A percentile compares a stretch with the other conserved stretches of the same genome.
Conservation (phyloP, 352 stramenopile genomes). For the Globisporangium heterothallicum region DNA sequence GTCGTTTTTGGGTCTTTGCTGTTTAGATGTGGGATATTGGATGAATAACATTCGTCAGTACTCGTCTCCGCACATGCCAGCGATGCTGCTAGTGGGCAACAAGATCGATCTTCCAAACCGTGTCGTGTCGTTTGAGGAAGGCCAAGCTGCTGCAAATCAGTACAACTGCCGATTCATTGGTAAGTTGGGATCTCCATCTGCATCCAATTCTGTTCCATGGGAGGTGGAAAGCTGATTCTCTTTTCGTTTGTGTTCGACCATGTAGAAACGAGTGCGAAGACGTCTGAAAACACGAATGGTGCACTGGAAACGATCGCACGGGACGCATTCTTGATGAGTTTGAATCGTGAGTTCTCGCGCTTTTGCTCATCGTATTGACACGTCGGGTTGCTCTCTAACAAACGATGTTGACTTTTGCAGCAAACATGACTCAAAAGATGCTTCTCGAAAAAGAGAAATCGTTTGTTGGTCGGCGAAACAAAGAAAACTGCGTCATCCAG, state of each 20-base stretch:
- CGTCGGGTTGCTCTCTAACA: neutral
- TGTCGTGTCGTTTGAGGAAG: slow-evolving; percentile 72
- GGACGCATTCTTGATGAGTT: slow-evolving; percentile 80
- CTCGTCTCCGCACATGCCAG: slow-evolving; percentile 64
- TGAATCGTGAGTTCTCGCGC: slow-evolving; percentile 61
- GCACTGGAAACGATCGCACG: slow-evolving; percentile 83
- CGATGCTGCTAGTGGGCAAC: slow-evolving; percentile 88
- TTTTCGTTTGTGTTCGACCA: slow-evolving; percentile 9
- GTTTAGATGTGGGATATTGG: slow-evolving; percentile 90
- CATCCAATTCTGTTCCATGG: neutral
- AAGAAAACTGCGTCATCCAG: slow-evolving; percentile 80
- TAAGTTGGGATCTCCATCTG: slow-evolving; percentile 19
- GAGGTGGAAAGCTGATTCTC: neutral
- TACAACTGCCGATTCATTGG: slow-evolving; percentile 87
- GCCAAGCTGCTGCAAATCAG: slow-evolving; percentile 69
- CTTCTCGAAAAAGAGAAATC: slow-evolving; percentile 79
- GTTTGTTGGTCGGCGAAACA: slow-evolving; percentile 58
- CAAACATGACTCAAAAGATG: slow-evolving; percentile 70
- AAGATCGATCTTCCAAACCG: slow-evolving; percentile 90
- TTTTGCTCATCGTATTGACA: neutral
- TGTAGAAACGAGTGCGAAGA: slow-evolving; percentile 87
- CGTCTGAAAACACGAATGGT: slow-evolving; percentile 82
- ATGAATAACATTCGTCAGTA: slow-evolving; percentile 94
- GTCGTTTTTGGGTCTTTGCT: slow-evolving; percentile 13
- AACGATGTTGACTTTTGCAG: slow-evolving; percentile 15